These are phyloP conservation scores for Mycena venus DNA, from an alignment of 768 basidiomycete genomes.

Conservation along the genomic window DNA sequence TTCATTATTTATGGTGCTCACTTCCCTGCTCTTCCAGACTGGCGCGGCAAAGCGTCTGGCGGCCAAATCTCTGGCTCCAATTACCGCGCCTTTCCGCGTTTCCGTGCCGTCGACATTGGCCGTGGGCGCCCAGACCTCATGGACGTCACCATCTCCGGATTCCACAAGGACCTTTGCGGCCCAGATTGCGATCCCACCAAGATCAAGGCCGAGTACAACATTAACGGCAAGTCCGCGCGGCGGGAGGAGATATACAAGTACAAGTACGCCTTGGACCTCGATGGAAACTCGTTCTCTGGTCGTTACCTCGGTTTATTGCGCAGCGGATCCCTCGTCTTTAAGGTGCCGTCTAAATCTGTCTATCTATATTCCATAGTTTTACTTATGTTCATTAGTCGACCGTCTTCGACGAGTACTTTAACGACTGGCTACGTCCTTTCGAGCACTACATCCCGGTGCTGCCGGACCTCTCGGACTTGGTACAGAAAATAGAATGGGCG, in stretches of 20 bases:
- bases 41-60: constrained; percentile 28
- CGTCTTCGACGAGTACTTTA: constrained; percentile 27
- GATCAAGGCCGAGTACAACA: constrained; percentile 23
- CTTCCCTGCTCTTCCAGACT: not conserved
- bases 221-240: constrained; percentile 1
- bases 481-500: constrained; percentile 27
- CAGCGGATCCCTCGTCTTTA: constrained; percentile 32
- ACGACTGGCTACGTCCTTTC: constrained; percentile 31
- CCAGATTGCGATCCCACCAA: constrained; percentile 16
- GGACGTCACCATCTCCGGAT: constrained; percentile 21
- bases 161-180: constrained; percentile 28
- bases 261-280: constrained; percentile 30
- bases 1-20: too few species aligned
- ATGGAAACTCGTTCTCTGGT: constrained; percentile 33
- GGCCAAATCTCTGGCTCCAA: constrained; percentile 19
- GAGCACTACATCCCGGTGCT: constrained; percentile 30
- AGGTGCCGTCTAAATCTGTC: too few species aligned
- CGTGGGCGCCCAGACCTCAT: constrained; percentile 23
- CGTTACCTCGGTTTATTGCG: constrained; percentile 22
- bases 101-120: constrained; percentile 27
- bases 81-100: constrained; percentile 29
- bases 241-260: constrained; percentile 33
- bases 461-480: constrained; percentile 31
- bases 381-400: constrained; percentile 21
- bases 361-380: too few species aligned